A percentile compares a stretch with the other conserved stretches of the same genome.
Conservation (phyloP, 257 asterid genomes). For the Nicotiana sylvestris region DNA sequence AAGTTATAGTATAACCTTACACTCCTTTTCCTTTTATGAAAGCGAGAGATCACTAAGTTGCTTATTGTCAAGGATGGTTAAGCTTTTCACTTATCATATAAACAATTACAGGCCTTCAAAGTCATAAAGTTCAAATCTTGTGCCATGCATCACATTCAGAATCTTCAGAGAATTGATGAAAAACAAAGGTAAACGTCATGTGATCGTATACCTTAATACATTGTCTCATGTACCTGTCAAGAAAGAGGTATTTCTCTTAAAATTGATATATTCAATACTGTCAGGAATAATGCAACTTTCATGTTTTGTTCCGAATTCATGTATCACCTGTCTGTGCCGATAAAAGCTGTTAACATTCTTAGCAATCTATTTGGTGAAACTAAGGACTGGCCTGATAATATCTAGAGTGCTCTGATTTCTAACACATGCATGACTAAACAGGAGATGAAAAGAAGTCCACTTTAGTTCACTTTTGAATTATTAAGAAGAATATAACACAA, state of each 20-base stretch:
- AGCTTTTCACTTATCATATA: background rate
- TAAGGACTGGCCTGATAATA: background rate
- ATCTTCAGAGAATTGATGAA: background rate
- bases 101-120: background rate
- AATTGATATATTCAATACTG: background rate
- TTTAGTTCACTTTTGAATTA: slow-evolving; percentile 9
- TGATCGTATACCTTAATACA: background rate
- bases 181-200: background rate
- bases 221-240: background rate
- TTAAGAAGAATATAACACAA: slow-evolving; percentile 4
- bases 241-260: background rate
- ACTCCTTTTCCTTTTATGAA: too few species aligned
- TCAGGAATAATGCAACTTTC: slow-evolving; percentile 6
- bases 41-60: background rate
- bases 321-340: background rate
- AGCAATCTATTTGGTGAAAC: background rate
- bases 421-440: background rate
- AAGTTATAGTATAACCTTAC: background rate
- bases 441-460: background rate
- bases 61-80: background rate
- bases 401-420: background rate
- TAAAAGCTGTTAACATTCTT: background rate
- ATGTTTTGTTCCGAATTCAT: background rate
- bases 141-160: slow-evolving; percentile 8
- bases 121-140: background rate